Conservation (phyloP, 2,329 filamentous ascomycete genomes). For the Penicillium freii region DNA sequence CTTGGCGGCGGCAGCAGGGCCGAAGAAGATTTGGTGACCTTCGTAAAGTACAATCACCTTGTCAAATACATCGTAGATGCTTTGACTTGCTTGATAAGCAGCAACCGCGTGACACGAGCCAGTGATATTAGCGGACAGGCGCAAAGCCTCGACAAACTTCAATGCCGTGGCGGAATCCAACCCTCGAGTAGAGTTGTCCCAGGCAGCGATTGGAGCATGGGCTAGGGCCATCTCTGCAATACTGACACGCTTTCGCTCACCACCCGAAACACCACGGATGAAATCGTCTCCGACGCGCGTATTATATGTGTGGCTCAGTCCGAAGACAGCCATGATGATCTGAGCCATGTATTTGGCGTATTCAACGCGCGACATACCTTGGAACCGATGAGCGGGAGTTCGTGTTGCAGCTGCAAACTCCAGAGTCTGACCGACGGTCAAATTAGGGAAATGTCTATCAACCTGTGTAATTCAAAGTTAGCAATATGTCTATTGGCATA, state of each 20-base stretch:
- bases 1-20: conserved; percentile 57
- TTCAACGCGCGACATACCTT: conserved; percentile 34
- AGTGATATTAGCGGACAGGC: conserved; percentile 46
- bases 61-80: conserved; percentile 58
- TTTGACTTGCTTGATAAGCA: conserved; percentile 50
- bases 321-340: conserved; percentile 45
- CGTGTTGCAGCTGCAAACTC: conserved; percentile 70
- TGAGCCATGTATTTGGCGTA: conserved; percentile 42
- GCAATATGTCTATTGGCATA: background rate
- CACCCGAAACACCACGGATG: conserved; percentile 59
- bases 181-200: conserved; percentile 48
- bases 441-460: conserved; percentile 68
- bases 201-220: conserved; percentile 43
- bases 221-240: conserved; percentile 55
- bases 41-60: conserved; percentile 69
- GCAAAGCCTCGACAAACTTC: conserved; percentile 52
- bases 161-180: conserved; percentile 53
- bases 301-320: conserved; percentile 48
- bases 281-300: conserved; percentile 53
- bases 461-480: conserved; percentile 57
- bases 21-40: conserved; percentile 72
- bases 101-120: conserved; percentile 51
- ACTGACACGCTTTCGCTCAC: conserved; percentile 59
- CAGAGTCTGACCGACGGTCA: conserved; percentile 69
- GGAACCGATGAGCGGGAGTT: conserved; percentile 38